Evolutionary conservation across 2,329 filamentous ascomycete genomes (phyloP), one percentile per base, ranked within the genome.

Genomic region (Clonostachys solani): DNA sequence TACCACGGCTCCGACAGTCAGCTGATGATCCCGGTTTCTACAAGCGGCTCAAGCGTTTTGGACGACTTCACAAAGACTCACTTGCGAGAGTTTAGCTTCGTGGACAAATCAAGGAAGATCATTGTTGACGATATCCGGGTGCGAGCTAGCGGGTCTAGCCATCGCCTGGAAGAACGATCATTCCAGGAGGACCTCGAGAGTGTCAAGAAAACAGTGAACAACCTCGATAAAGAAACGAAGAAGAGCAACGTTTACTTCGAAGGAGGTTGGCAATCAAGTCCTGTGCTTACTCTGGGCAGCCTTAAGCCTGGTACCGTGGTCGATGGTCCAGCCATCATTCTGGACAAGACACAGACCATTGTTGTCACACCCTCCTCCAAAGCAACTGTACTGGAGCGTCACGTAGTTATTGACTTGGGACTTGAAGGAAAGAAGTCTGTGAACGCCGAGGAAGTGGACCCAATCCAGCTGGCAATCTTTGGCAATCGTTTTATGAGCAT

Each of bases 361-460:
- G 35, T 45, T 19, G 47, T 48, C 5, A 44, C 15, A 8, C 47
- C 47, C 10, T 17, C 13, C 19, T 16, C 42, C 15, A 33, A 19
- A n/a, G 47, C 47, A 10, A 45, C 34, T 16, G 35, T 48, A 3
- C 47, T 48, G 6, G 42, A 42, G 29, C 34, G 43, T 16, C 47
- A 48, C 16, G 42, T 48, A 12, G 43, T 48, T 6, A 17, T 48
- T 10, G 47, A 48, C n/a, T 23, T 48, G 6, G 23, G 33, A 2
- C 42, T n/a, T 38, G 12, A 18, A n/a, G 48, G 52, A 12, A 56
- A 58, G 40, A 51, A 51, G 10, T 52, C 40, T 1, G 50, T 59
- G 0, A 44, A 48, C 0, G 55, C 55, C 0, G 51, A 65, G 35
- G 74, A 80, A 29, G 81, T 89, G 0, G 84, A 42, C 18, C 40